phyloP scores from a whole-genome alignment of 495 filamentous ascomycete genomes.

The Podospora conica region DNA sequence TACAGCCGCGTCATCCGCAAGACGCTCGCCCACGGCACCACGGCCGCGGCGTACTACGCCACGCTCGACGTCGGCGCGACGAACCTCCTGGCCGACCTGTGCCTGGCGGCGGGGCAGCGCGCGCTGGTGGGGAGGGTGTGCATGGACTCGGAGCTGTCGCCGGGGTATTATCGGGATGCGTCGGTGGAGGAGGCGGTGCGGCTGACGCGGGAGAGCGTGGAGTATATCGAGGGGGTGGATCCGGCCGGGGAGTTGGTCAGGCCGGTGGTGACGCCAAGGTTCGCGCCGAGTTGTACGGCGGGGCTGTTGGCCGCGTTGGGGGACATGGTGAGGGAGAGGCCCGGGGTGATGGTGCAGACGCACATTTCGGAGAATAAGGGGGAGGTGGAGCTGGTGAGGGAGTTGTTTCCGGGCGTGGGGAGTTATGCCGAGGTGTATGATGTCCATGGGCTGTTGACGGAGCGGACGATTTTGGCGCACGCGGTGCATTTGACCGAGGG shows the following conservation, averaged over 20 bases:
- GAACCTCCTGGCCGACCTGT: conserved; percentile 80
- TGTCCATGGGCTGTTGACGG: conserved; percentile 55
- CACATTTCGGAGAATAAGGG: conserved; percentile 80
- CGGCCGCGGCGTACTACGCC: conserved; percentile 85
- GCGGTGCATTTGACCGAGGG: conserved; percentile 63
- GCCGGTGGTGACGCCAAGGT: conserved; percentile 86
- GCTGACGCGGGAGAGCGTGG: conserved; percentile 52
- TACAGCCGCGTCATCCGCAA: conserved; percentile 70
- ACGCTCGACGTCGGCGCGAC: conserved; percentile 76
- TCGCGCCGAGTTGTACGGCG: conserved; percentile 69
- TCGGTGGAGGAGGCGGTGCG: conserved; percentile 48
- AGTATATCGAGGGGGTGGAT: conserved; percentile 65
- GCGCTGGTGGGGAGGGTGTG: conserved; percentile 87
- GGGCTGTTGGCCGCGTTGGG: conserved; percentile 58
- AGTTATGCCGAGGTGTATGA: conserved; percentile 82
- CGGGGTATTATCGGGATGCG: conserved; percentile 68
- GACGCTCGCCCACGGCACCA: conserved; percentile 85
- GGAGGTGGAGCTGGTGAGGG: conserved; percentile 63
- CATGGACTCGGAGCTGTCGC: conserved; percentile 70
- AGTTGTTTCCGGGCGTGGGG: conserved; percentile 58
- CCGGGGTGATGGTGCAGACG: conserved; percentile 67
- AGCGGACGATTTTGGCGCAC: conserved; percentile 79
- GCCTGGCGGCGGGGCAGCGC: conserved; percentile 68
- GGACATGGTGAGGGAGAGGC: conserved; percentile 49
- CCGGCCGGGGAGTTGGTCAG: conserved; percentile 52